Base-by-base conservation (phyloP, 768 basidiomycete genomes). In the Rhizopogon sp. region DNA sequence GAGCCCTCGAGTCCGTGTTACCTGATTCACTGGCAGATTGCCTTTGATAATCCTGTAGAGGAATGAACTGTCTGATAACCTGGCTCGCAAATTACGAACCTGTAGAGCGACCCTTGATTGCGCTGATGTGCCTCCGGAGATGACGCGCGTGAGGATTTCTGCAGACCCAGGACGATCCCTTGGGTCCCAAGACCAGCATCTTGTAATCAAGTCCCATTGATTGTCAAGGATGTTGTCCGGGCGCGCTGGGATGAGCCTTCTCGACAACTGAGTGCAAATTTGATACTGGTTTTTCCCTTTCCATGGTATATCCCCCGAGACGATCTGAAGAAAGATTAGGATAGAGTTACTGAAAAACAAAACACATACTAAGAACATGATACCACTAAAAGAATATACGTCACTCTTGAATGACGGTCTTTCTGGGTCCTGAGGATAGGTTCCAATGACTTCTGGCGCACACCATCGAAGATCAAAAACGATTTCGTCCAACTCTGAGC, bases 341-440 rank as follows among this genome's bases (percentile, higher is more conserved):
- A 9, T 17, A 6, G n/a, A 5, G 5, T n/a, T 2, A 20, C n/a
- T n/a, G 13, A 2, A 33, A 22, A 7, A 35, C 11, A 5, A 31
- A 20, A 25, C 7, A 33, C 47, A 7, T 28, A 56, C 55, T n/a
- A 49, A 46, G 14, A 52, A 33, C 17, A 62, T 62, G 14, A 71
- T 54, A 47, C 66, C 65, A 3, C 66, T 70, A 54, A 71, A 66
- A 0, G 71, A 70, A 56, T 70, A 79, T 11, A 78, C 69, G 62
- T 79, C 78, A 44, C 68, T 74, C 28, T 60, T 60, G 4, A 25
- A 39, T 8, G 31, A 51, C 6, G 28, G 20, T 14, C 40, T 39
- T 16, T 54, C 44, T n/a, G 69, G 65, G 9, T 62, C 65, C 1
- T 25, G 22, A 54, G 70, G 73, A 9, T 46, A 10, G 10, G 31